Base-by-base conservation (phyloP, 257 asterid species). In the Salvia hispanica region DNA sequence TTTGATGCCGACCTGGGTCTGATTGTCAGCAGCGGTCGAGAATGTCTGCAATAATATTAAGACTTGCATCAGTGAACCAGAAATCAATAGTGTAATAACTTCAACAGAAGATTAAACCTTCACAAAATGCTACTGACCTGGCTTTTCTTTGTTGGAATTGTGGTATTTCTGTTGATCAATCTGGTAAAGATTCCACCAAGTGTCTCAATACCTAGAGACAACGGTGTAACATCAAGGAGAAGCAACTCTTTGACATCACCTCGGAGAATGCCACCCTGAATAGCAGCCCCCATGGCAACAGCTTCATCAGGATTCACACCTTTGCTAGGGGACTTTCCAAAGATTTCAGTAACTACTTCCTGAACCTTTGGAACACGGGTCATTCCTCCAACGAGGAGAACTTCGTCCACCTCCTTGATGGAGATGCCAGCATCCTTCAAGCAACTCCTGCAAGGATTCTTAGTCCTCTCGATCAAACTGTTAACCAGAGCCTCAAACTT, bases 281-380 rank as follows among this genome's bases (percentile, higher is more conserved):
- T 84, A 15, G 95, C 95, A 62, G 95, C 95, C 11, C 95, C 93
- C 87, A 86, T 86, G 39, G 93, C 91, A 71, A 88, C 95, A 2
- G 93, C 93, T 74, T 88, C 95, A 45, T 88, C 95, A 3, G 93
- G 93, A 59, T 85, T 88, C 62, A 85, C 95, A 5, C 95, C 93
- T 71, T 88, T 88, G 85, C 95, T 88, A 6, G 92, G 93, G 47
- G 82, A 66, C 79, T 86, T 88, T 54, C 89, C 91, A 34, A 88
- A 88, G 71, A 88, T 88, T 53, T 80, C 87, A n/a, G 83, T 39
- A 60, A 88, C 95, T 2, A 88, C 80, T 71, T 85, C 87, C 73
- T 88, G 95, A 57, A 88, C 93, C 74, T 86, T 88, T 0, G 90
- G 92, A 13, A 86, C 90, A 64, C 92, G 85, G 58, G 92, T 85